Conservation (phyloP, 495 filamentous ascomycete species). For the Xylaria castorea region DNA sequence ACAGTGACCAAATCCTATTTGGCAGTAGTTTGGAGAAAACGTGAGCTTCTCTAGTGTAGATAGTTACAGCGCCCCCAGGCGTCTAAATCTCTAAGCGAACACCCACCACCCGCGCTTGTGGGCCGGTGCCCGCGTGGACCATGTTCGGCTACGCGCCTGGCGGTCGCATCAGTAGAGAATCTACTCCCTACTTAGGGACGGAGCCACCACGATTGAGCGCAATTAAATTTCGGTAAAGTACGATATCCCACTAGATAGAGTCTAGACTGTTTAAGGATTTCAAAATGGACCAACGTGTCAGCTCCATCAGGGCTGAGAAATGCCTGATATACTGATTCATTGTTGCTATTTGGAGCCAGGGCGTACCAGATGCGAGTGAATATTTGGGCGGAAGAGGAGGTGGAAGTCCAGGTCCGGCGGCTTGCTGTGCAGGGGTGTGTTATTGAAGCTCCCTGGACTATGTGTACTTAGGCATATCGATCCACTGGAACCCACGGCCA, state of each 20-base stretch:
- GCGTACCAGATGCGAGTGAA: constrained; percentile 17
- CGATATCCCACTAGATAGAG: constrained; percentile 4
- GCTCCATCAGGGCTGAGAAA: constrained; percentile 22
- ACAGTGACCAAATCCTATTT: constrained; percentile 16
- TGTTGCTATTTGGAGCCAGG: constrained; percentile 27
- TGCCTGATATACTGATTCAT: constrained; percentile 14
- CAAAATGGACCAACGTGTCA: constrained; percentile 21
- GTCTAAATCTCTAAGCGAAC: constrained; percentile 27
- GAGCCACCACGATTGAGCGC: constrained; percentile 1
- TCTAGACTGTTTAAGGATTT: constrained; percentile 17
- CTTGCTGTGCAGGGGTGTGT: background rate
- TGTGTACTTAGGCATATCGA: background rate
- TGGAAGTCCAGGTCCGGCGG: constrained; percentile 12
- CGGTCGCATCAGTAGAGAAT: background rate
- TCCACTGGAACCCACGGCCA: background rate
- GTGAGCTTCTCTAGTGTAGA: background rate
- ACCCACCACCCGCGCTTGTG: constrained; percentile 23
- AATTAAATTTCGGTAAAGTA: constrained; percentile 19
- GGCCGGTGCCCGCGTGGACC: background rate
- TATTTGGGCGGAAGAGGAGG: constrained; percentile 3
- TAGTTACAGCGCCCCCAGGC: constrained; percentile 16
- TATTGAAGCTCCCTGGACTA: background rate
- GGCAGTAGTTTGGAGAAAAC: background rate
- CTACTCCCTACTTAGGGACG: too few relatives aligned
- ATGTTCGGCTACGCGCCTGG: constrained; percentile 12